These are phyloP conservation scores for Azolla pinnata DNA, from an alignment of 75 land plant species.

Conservation along the genomic window DNA sequence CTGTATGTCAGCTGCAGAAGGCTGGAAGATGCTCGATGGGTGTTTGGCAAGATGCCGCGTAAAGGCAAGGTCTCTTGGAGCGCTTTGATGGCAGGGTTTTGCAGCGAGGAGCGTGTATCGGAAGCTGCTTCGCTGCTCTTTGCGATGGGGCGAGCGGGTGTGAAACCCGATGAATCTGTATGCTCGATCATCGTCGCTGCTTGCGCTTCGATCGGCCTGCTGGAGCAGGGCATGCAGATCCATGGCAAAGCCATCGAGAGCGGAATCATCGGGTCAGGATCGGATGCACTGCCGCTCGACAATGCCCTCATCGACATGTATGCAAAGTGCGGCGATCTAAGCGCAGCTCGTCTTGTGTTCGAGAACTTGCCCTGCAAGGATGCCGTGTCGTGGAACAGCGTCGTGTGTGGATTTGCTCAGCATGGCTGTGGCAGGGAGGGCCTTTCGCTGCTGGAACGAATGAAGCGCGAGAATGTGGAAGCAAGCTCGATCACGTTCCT, in stretches of 20 bases:
- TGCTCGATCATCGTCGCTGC: constrained; percentile 33
- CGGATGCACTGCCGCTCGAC: constrained; percentile 21
- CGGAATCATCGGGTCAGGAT: constrained; percentile 6
- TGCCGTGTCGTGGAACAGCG: constrained; percentile 39
- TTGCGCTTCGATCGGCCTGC: constrained; percentile 17
- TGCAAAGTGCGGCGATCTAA: constrained; percentile 39
- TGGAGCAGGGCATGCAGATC: constrained; percentile 31
- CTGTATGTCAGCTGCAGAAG: constrained; percentile 27
- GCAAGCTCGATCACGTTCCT: background rate
- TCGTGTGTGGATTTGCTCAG: constrained; percentile 13
- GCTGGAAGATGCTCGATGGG: constrained; percentile 1
- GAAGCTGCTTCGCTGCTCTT: constrained; percentile 10
- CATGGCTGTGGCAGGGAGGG: background rate
- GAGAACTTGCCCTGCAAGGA: constrained; percentile 35
- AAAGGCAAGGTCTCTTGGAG: constrained; percentile 38
- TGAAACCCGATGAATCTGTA: constrained; percentile 29
- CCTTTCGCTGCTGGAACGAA: background rate
- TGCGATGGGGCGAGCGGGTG: constrained; percentile 20
- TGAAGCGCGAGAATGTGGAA: background rate
- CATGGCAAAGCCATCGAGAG: constrained; percentile 31
- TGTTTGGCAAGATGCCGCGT: constrained; percentile 33
- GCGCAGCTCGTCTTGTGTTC: constrained; percentile 27
- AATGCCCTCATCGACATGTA: constrained; percentile 57
- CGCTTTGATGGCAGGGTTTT: constrained; percentile 19
- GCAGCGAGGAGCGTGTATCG: background rate